Evolutionary conservation across 257 asterid genomes (phyloP).

Genomic region (Fraxinus quadrangulata): DNA sequence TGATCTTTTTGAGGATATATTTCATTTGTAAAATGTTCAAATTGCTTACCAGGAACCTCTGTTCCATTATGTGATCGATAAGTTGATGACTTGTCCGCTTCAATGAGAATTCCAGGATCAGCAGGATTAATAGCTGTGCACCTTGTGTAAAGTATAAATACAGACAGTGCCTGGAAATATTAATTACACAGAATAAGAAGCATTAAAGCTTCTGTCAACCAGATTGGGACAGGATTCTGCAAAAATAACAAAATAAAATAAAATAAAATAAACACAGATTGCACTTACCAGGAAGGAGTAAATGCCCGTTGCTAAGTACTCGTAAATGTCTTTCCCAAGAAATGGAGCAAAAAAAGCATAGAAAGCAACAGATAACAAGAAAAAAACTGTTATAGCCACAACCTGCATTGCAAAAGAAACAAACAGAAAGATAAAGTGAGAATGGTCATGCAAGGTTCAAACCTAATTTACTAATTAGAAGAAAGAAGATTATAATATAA

Average conservation of each 20-base stretch:
- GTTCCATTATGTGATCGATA: slow-evolving; percentile 61
- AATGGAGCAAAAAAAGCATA: slow-evolving; percentile 98
- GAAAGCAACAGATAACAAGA: slow-evolving; percentile 88
- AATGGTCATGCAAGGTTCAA: slow-evolving; percentile 8
- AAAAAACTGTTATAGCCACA: slow-evolving; percentile 93
- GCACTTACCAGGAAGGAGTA: slow-evolving; percentile 85
- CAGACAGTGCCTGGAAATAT: slow-evolving; percentile 67
- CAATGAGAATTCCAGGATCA: slow-evolving; percentile 88
- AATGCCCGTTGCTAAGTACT: slow-evolving; percentile 77
- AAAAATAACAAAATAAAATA: slow-evolving; percentile 11
- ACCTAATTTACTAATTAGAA: slow-evolving; percentile 2
- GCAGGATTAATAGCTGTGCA: slow-evolving; percentile 97
- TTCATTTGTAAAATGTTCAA: slow-evolving; percentile 14
- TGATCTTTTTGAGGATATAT: neutral
- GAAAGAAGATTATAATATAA: neutral
- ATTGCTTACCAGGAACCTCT: slow-evolving; percentile 65
- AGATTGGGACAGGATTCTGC: neutral
- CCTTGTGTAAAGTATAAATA: slow-evolving; percentile 77
- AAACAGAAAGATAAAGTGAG: slow-evolving; percentile 13
- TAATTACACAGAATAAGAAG: slow-evolving; percentile 25
- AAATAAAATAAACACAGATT: slow-evolving; percentile 17
- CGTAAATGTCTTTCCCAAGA: slow-evolving; percentile 83
- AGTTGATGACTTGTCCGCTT: slow-evolving; percentile 58
- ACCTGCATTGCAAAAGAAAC: slow-evolving; percentile 55
- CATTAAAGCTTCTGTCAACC: neutral